phyloP scores from a whole-genome alignment of 2,329 filamentous ascomycete species.

The Beauveria varroae region DNA sequence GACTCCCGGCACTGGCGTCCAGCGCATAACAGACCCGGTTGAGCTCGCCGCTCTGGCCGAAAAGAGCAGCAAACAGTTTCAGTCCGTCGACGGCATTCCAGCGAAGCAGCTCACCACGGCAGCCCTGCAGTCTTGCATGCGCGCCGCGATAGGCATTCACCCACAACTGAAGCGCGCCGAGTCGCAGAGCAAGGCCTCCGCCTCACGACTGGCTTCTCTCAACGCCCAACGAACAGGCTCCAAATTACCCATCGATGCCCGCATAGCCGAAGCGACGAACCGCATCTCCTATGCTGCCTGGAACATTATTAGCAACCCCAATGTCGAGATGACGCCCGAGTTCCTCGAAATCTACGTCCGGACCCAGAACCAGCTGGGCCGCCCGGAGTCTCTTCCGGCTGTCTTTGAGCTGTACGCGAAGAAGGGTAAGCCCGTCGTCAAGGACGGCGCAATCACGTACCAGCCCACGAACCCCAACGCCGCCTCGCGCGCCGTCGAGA shows the following conservation, averaged over 20 bases:
- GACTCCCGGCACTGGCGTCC: neutral
- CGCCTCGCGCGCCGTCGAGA: conserved; percentile 63
- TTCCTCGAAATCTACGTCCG: conserved; percentile 69
- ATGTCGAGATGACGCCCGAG: conserved; percentile 70
- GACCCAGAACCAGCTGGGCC: conserved; percentile 65
- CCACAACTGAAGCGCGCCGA: conserved; percentile 33
- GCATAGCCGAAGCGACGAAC: conserved; percentile 38
- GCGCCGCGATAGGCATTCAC: conserved; percentile 36
- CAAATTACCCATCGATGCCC: conserved; percentile 23
- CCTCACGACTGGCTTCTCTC: conserved; percentile 46
- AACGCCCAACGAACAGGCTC: conserved; percentile 28
- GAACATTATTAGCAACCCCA: conserved; percentile 62
- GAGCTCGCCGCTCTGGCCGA: conserved; percentile 35
- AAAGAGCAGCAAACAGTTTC: conserved; percentile 35
- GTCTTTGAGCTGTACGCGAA: conserved; percentile 76
- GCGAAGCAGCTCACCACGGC: conserved; percentile 34
- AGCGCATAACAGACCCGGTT: conserved; percentile 28
- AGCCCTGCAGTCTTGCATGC: conserved; percentile 38
- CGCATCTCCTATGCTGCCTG: conserved; percentile 56
- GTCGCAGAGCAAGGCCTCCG: conserved; percentile 36
- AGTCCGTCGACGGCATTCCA: conserved; percentile 38
- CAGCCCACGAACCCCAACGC: conserved; percentile 58
- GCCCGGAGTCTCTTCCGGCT: conserved; percentile 68
- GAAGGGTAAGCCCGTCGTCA: conserved; percentile 65
- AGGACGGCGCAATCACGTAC: conserved; percentile 52